A percentile compares a stretch with the other conserved stretches of the same genome.
These are phyloP conservation scores for Arthrobotrys musiformis DNA, from an alignment of 2,329 filamentous ascomycete species.

Conservation along the genomic window DNA sequence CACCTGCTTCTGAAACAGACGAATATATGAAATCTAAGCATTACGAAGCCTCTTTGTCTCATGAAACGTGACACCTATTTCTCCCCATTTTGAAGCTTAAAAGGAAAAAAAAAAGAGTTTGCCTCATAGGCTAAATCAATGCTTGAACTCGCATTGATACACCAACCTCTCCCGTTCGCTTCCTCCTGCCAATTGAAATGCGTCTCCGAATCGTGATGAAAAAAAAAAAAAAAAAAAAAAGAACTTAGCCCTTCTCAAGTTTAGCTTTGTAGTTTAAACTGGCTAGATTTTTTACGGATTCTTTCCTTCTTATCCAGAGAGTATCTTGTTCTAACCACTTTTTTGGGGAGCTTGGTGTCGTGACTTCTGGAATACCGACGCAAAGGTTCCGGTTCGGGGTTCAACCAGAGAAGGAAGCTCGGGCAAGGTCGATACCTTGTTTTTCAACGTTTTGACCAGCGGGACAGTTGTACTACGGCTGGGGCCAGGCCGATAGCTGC, in stretches of 20 bases:
- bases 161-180: conserved; percentile 31
- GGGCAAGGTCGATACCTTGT: conserved; percentile 4
- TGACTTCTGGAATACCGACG: conserved; percentile 41
- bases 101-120: not conserved
- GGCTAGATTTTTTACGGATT: too few species aligned
- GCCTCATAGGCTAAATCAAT: conserved; percentile 12
- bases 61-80: conserved; percentile 26
- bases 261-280: not conserved
- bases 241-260: not conserved
- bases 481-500: too few species aligned
- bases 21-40: not conserved
- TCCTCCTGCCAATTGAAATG: conserved; percentile 24
- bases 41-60: conserved; percentile 3
- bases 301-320: not conserved
- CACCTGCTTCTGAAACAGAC: conserved; percentile 18
- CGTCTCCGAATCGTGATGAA: not conserved
- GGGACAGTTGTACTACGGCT: not conserved
- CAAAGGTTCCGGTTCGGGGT: conserved; percentile 36
- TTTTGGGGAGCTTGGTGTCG: conserved; percentile 13
- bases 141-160: conserved; percentile 17
- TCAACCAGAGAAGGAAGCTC: too few species aligned
- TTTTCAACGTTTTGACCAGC: not conserved
- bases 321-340: not conserved
- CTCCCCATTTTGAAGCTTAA: conserved; percentile 14
- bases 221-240: too few species aligned